Conservation (phyloP, 2,329 filamentous ascomycete species). For the Orbilia ellipsospora region DNA sequence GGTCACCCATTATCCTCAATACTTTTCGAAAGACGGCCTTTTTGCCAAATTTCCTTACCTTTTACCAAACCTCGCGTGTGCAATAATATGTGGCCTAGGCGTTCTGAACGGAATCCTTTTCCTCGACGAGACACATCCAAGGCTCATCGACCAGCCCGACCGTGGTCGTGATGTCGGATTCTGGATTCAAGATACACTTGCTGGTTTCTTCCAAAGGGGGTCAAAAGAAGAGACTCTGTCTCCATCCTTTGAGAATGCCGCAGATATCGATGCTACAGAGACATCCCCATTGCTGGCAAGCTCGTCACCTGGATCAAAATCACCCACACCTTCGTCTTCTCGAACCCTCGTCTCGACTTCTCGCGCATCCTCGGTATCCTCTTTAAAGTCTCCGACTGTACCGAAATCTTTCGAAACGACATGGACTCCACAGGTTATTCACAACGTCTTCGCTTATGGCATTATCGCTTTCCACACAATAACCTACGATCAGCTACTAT, state of each 20-base stretch:
- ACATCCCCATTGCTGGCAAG: slow-evolving; percentile 58
- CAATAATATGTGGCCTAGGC: slow-evolving; percentile 78
- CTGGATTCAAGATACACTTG: slow-evolving; percentile 67
- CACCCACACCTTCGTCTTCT: slow-evolving; percentile 60
- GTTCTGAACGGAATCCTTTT: slow-evolving; percentile 84
- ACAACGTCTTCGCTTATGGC: slow-evolving; percentile 89
- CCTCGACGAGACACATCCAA: slow-evolving; percentile 90
- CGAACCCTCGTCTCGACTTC: slow-evolving; percentile 59
- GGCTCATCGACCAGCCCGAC: slow-evolving; percentile 81
- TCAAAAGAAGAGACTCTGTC: background rate
- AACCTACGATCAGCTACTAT: slow-evolving; percentile 92
- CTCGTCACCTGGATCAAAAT: background rate
- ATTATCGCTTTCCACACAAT: slow-evolving; percentile 87
- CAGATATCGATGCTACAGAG: slow-evolving; percentile 21
- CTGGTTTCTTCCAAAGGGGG: slow-evolving; percentile 4
- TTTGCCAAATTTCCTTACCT: slow-evolving; percentile 91
- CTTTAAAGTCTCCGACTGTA: slow-evolving; percentile 58
- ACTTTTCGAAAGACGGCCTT: slow-evolving; percentile 78
- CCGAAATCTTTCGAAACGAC: slow-evolving; percentile 68
- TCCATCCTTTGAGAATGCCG: background rate
- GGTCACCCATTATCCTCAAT: slow-evolving; percentile 79
- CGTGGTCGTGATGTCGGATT: slow-evolving; percentile 79
- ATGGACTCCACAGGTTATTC: slow-evolving; percentile 84
- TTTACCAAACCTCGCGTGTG: slow-evolving; percentile 90
- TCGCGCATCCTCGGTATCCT: slow-evolving; percentile 11